These are phyloP conservation scores for Lophiostoma macrostomum DNA, from an alignment of 495 filamentous ascomycete species.

Conservation along the genomic window DNA sequence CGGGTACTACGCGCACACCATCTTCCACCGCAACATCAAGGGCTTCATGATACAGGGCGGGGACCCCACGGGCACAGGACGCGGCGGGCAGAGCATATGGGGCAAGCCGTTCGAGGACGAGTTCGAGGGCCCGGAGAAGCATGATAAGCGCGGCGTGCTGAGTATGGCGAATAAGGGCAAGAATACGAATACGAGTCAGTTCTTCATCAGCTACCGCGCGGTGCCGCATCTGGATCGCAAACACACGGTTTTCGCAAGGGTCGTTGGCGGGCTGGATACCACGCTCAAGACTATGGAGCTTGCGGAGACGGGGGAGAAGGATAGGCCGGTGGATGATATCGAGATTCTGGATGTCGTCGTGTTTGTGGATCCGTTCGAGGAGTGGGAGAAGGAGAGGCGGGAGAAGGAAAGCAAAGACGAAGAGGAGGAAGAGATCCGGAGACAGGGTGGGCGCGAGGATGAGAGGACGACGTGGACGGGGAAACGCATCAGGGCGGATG, in stretches of 20 bases:
- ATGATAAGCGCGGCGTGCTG: constrained; percentile 69
- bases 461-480: constrained; percentile 90
- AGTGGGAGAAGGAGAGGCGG: constrained; percentile 68
- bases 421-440: constrained; percentile 42
- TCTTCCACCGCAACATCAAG: constrained; percentile 88
- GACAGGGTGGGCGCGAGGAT: constrained; percentile 61
- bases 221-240: constrained; percentile 85
- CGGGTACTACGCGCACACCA: constrained; percentile 79
- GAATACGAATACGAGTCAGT: constrained; percentile 92
- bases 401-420: constrained; percentile 44
- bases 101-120: constrained; percentile 89
- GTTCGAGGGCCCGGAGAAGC: constrained; percentile 79
- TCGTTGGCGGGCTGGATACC: constrained; percentile 71
- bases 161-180: constrained; percentile 94
- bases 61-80: constrained; percentile 85
- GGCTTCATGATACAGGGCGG: constrained; percentile 99
- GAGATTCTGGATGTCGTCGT: constrained; percentile 78
- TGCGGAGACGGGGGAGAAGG: constrained; percentile 61
- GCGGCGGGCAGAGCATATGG: constrained; percentile 86
- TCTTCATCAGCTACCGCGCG: constrained; percentile 87
- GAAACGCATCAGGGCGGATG: constrained; percentile 53
- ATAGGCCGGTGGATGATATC: constrained; percentile 71
- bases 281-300: constrained; percentile 72
- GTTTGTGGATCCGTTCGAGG: constrained; percentile 93
- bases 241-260: constrained; percentile 89